phyloP scores from a whole-genome alignment of 495 filamentous ascomycete species.

The Evansstolkia leycettana region DNA sequence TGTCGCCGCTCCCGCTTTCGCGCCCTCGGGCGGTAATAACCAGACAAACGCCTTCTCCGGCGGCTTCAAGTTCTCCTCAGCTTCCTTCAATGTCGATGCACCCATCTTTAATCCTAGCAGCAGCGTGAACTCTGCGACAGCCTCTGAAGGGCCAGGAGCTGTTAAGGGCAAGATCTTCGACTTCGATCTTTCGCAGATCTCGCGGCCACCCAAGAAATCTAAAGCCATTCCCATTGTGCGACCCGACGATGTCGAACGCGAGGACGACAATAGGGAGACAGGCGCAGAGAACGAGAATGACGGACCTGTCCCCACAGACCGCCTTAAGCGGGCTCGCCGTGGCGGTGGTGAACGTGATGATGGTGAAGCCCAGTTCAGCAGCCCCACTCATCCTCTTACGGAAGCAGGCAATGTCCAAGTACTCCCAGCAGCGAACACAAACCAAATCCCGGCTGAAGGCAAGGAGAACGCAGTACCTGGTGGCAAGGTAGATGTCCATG shows the following conservation, averaged over 20 bases:
- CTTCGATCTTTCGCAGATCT: constrained; percentile 50
- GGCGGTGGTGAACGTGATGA: constrained; percentile 48
- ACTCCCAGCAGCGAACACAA: constrained; percentile 13
- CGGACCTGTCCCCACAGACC: constrained; percentile 30
- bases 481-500: background rate
- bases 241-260: constrained; percentile 40
- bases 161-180: constrained; percentile 55
- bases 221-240: constrained; percentile 75
- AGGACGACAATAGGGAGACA: constrained; percentile 32
- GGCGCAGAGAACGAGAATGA: constrained; percentile 28
- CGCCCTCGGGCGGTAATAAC: constrained; percentile 36
- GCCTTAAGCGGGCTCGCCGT: constrained; percentile 61
- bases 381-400: constrained; percentile 23
- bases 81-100: constrained; percentile 70
- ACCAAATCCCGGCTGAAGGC: constrained; percentile 24
- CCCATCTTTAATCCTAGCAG: constrained; percentile 60
- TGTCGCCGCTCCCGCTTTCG: constrained; percentile 57
- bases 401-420: constrained; percentile 30
- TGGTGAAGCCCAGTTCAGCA: constrained; percentile 58
- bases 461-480: constrained; percentile 33
- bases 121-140: constrained; percentile 15
- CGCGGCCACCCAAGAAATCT: constrained; percentile 52
- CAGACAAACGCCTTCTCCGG: constrained; percentile 11
- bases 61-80: constrained; percentile 64
- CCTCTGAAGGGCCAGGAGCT: constrained; percentile 11